Evolutionary conservation across 2,329 filamentous ascomycete species (phyloP), one percentile per base, ranked within the genome.

Genomic region (Myriosclerotinia duriaeana): DNA sequence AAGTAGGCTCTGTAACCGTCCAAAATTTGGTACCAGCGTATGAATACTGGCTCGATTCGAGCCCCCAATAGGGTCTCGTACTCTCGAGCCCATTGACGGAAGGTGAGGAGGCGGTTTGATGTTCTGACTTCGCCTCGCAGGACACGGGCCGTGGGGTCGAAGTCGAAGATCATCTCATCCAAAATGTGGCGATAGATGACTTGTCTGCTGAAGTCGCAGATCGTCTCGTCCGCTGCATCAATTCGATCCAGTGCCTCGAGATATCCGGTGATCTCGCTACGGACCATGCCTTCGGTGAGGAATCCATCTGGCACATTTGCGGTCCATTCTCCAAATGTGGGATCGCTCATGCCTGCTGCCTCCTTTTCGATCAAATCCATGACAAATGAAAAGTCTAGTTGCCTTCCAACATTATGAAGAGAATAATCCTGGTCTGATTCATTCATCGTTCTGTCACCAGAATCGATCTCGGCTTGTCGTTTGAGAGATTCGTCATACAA

Each of bases 391-490:
- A 5, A 48, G 14, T 11, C 8, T 9, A 0, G 0, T 11, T 1
- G 0, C 2, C 3, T 54, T 5, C 34, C 46, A 2, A 63, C 8
- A 1, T 14, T 14, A 5, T 38, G 30, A 7, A 63, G 12, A 4
- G 34, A 40, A 17, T 34, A 64, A 0, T 2, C 4, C 5, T 20
- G 5, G 36, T 64, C 60, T 5, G 22, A 15, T 5, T 55, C 48
- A 3, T 22, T 64, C 26, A 64, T 64, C 17, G 17, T 34, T 55
- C 60, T 55, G 20, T 34, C 11, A 15, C 48, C 52, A 22, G 34
- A 30, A 44, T 64, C 60, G n/a, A 64, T 53, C 22, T 64, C 50
- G 17, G 60, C 36, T 55, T 64, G 60, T 34, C 48, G 15, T 30
- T 17, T 40, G 26, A 64, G 12, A 15, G 14, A 7, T 54, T 64